phyloP scores from a whole-genome alignment of 192 early-diverging fungal genomes.

The Podila epicladia region DNA sequence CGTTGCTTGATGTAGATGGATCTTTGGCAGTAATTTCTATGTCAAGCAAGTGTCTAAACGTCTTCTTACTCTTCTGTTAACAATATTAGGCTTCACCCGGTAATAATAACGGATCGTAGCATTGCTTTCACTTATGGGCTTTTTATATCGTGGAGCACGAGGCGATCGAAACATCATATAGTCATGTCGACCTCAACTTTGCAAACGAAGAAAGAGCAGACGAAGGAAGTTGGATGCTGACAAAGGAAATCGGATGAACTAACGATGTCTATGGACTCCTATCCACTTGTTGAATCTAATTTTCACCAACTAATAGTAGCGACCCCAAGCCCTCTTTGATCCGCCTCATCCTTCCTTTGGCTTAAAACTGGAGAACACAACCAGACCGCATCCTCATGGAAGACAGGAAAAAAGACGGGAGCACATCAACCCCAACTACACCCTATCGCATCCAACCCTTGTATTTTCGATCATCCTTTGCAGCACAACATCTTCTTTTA shows the following conservation, averaged over 20 bases:
- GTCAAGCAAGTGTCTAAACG: neutral
- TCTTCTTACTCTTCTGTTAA: neutral
- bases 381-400: neutral
- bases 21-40: neutral
- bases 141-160: neutral
- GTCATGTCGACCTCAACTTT: no score
- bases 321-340: constrained; percentile 54
- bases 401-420: neutral
- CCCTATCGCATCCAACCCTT: no score
- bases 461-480: no score
- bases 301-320: constrained; percentile 17
- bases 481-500: no score
- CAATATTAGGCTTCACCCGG: constrained; percentile 40
- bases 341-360: constrained; percentile 53
- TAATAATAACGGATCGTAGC: constrained; percentile 3
- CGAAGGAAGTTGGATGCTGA: neutral
- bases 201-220: no score
- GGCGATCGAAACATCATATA: no score
- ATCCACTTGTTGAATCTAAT: neutral
- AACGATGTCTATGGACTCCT: neutral
- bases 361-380: constrained; percentile 20
- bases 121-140: neutral
- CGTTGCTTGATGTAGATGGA: neutral
- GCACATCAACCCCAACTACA: no score
- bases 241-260: neutral